Percentiles rank a stretch among this genome's conserved stretches.
These are phyloP conservation scores for Pistacia vera DNA, from an alignment of 345 rosid species.

Conservation along the genomic window DNA sequence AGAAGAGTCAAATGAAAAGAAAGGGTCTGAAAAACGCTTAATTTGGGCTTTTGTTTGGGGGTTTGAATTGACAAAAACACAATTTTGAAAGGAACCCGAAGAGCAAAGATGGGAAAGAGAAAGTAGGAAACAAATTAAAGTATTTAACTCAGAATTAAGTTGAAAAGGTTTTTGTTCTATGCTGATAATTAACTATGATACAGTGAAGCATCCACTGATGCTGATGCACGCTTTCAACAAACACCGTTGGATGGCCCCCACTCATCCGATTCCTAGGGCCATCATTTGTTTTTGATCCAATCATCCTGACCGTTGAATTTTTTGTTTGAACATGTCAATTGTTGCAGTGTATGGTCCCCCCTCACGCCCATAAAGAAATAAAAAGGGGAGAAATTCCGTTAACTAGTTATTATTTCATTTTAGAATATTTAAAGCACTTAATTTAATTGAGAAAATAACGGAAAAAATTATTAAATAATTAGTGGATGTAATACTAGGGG, in stretches of 20 bases:
- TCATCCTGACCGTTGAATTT: slow-evolving; percentile 30
- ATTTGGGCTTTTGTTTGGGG: too few relatives aligned
- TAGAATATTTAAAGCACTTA: slow-evolving; percentile 11
- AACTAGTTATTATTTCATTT: slow-evolving; percentile 3
- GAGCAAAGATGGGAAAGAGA: too few relatives aligned
- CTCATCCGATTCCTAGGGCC: slow-evolving; percentile 32
- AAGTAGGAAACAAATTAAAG: too few relatives aligned
- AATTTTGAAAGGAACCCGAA: too few relatives aligned
- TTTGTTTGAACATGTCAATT: slow-evolving; percentile 22
- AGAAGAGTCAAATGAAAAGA: too few relatives aligned
- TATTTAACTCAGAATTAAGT: too few relatives aligned
- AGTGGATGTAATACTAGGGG: too few relatives aligned
- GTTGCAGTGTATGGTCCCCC: slow-evolving; percentile 23
- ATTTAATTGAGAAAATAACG: not conserved
- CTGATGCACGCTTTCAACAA: slow-evolving; percentile 13
- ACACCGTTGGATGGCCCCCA: slow-evolving; percentile 33
- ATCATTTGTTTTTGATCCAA: slow-evolving; percentile 19
- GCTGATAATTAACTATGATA: not conserved
- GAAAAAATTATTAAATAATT: too few relatives aligned
- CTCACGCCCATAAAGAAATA: not conserved
- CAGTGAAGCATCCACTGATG: slow-evolving; percentile 26
- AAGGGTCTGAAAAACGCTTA: too few relatives aligned
- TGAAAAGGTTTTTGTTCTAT: too few relatives aligned
- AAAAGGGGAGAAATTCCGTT: not conserved
- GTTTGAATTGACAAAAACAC: too few relatives aligned